Conservation (phyloP, 257 asterid genomes). For the Solanum appendiculatum region DNA sequence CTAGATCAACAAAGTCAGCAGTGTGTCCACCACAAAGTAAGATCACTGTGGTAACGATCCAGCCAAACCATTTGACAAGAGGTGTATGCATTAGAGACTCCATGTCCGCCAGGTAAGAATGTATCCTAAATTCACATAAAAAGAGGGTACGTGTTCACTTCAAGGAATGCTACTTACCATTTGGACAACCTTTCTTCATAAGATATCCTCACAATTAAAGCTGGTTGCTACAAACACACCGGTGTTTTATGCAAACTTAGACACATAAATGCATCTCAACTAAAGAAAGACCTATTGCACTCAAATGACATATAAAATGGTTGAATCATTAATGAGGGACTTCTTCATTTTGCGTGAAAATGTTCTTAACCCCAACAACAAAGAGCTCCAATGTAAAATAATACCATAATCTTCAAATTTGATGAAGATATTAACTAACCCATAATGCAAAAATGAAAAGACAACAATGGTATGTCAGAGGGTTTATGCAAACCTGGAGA, state of each 20-base stretch:
- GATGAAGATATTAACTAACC: background rate
- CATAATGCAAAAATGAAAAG: background rate
- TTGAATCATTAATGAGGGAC: background rate
- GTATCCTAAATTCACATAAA: background rate
- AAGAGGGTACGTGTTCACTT: background rate
- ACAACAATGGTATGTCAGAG: background rate
- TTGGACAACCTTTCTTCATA: background rate
- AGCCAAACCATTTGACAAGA: background rate
- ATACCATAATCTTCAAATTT: background rate
- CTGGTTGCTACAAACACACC: background rate
- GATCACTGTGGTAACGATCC: background rate
- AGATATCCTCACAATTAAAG: background rate
- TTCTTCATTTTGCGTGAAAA: background rate
- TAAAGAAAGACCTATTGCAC: background rate
- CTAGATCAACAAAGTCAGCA: background rate
- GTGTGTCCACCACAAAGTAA: background rate
- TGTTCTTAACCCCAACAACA: background rate
- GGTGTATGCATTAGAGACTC: background rate
- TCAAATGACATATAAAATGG: background rate
- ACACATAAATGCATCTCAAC: background rate
- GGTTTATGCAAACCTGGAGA: slow-evolving; percentile 38
- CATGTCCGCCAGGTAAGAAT: background rate
- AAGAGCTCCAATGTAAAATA: background rate
- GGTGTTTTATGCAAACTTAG: background rate
- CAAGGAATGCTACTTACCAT: background rate